These are phyloP conservation scores for Didymella pomorum DNA, from an alignment of 2,329 filamentous ascomycete species.

Conservation along the genomic window DNA sequence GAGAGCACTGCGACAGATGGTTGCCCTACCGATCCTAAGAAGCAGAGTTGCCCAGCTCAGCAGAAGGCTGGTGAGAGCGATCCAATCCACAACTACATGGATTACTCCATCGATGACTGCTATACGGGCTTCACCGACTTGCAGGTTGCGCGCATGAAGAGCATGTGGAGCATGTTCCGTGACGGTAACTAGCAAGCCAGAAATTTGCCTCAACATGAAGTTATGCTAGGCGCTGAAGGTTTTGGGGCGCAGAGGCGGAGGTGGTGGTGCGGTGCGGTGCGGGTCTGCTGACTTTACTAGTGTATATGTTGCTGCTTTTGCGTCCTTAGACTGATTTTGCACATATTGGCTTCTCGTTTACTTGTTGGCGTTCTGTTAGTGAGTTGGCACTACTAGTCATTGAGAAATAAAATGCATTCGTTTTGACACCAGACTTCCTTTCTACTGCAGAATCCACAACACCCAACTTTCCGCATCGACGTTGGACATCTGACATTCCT, in stretches of 20 bases:
- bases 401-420: conserved; percentile 13
- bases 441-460: not conserved
- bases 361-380: conserved; percentile 7
- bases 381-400: not conserved
- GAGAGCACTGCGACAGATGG: conserved; percentile 60
- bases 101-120: conserved; percentile 65
- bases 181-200: conserved; percentile 38
- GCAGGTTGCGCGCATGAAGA: conserved; percentile 61
- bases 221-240: conserved; percentile 14
- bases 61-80: conserved; percentile 52
- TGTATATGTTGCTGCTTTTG: conserved; percentile 19
- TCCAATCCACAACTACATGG: conserved; percentile 67
- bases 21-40: conserved; percentile 59
- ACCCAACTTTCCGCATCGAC: not conserved
- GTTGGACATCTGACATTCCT: conserved; percentile 7
- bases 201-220: not conserved
- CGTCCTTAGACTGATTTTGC: conserved; percentile 15
- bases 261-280: conserved; percentile 13
- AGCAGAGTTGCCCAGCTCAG: conserved; percentile 60
- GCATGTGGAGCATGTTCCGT: conserved; percentile 59
- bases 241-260: not conserved
- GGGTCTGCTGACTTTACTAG: conserved; percentile 11
- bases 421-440: not conserved
- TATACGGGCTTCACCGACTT: conserved; percentile 61
- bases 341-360: conserved; percentile 17